phyloP scores from a whole-genome alignment of 768 basidiomycete genomes.

The Pisolithus sp. region DNA sequence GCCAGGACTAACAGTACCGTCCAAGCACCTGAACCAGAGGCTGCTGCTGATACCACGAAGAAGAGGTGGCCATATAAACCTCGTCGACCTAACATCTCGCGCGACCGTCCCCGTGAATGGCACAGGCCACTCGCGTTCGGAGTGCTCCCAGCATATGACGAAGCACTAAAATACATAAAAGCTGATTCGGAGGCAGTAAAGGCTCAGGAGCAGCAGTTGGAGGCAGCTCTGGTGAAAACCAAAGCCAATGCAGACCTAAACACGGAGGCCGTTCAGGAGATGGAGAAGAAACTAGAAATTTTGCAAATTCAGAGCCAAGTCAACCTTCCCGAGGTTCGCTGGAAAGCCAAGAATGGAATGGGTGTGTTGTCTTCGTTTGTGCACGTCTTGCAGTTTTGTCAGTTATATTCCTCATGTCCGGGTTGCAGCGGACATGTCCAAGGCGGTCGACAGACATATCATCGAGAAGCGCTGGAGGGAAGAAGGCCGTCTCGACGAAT shows the following conservation, averaged over 20 bases:
- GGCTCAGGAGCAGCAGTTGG: constrained; percentile 17
- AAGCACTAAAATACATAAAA: constrained; percentile 67
- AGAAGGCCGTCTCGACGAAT: constrained; percentile 74
- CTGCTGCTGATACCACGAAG: not conserved
- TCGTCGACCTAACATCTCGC: constrained; percentile 46
- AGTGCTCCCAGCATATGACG: constrained; percentile 76
- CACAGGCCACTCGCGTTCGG: constrained; percentile 55
- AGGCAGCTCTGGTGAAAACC: constrained; percentile 12
- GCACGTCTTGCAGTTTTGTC: not conserved
- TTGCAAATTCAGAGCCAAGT: constrained; percentile 75
- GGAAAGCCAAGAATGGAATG: constrained; percentile 74
- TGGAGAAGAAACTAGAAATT: constrained; percentile 47
- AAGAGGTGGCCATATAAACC: constrained; percentile 19
- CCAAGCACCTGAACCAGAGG: constrained; percentile 1
- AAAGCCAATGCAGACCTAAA: constrained; percentile 24
- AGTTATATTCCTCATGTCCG: not conserved
- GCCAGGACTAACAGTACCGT: constrained; percentile 5
- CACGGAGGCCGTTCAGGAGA: constrained; percentile 34
- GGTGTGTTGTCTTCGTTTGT: constrained; percentile 41
- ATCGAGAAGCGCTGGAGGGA: constrained; percentile 81
- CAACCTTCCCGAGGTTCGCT: constrained; percentile 79
- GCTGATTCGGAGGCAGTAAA: constrained; percentile 51
- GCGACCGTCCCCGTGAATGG: constrained; percentile 53
- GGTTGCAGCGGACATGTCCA: constrained; percentile 56
- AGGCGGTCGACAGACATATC: constrained; percentile 69